Conservation (phyloP, 83 land plant genomes). For the Isoetes engelmannii region DNA sequence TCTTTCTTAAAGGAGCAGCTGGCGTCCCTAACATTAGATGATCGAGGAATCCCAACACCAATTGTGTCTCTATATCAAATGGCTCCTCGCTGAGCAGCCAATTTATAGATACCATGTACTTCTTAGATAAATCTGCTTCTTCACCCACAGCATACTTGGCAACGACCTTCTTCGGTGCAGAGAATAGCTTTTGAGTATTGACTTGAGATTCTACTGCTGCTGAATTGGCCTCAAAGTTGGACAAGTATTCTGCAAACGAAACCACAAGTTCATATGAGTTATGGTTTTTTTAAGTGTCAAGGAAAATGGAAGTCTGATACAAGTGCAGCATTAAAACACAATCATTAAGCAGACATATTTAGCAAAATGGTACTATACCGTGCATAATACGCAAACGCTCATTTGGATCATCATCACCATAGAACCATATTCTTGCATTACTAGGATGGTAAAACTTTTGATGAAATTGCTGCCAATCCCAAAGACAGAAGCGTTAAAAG, state of each 20-base stretch:
- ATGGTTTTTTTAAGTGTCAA: too few relatives aligned
- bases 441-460: constrained; percentile 90
- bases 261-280: too few relatives aligned
- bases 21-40: constrained; percentile 97
- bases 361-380: constrained; percentile 37
- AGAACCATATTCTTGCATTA: constrained; percentile 99
- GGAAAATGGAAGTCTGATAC: too few relatives aligned
- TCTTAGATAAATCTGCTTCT: constrained; percentile 66
- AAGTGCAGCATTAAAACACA: too few relatives aligned
- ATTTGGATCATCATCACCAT: constrained; percentile 93
- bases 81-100: constrained; percentile 90
- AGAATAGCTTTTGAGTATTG: constrained; percentile 61
- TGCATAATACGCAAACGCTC: constrained; percentile 72
- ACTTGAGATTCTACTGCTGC: constrained; percentile 68
- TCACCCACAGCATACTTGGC: constrained; percentile 94
- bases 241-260: constrained; percentile 55
- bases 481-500: not conserved
- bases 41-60: constrained; percentile 86
- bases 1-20: constrained; percentile 86
- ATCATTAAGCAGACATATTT: not conserved
- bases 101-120: constrained; percentile 89
- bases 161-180: constrained; percentile 64
- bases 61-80: constrained; percentile 84
- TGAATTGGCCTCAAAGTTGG: constrained; percentile 68
- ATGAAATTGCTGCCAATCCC: constrained; percentile 72